phyloP scores from a whole-genome alignment of 1,284 basidiomycete species.

The Ceratobasidium sp. region DNA sequence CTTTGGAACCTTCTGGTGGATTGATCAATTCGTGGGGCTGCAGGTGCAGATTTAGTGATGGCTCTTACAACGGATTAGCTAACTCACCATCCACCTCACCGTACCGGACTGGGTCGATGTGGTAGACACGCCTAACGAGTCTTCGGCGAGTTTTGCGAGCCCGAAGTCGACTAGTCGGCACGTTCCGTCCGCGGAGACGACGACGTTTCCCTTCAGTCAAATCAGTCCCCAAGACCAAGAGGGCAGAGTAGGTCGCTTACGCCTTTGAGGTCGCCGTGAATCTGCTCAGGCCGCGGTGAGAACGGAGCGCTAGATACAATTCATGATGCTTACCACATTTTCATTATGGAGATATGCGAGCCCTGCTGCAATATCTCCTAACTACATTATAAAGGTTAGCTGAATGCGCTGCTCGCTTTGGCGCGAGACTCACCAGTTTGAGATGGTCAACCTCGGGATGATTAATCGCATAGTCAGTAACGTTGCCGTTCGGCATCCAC shows the following conservation, averaged over 20 bases:
- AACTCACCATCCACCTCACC: constrained; percentile 22
- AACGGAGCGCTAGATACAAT: too few species aligned
- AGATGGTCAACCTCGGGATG: constrained; percentile 3
- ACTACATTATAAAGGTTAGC: not conserved
- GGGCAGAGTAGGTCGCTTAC: not conserved
- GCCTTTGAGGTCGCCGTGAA: constrained; percentile 39
- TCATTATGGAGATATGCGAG: constrained; percentile 10
- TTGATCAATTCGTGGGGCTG: constrained; percentile 26
- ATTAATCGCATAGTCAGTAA: not conserved
- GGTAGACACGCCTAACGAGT: not conserved
- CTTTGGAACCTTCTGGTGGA: not conserved
- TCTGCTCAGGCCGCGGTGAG: not conserved
- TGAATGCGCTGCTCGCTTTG: not conserved
- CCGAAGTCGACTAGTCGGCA: constrained; percentile 30
- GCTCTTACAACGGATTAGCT: too few species aligned
- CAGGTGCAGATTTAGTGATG: not conserved
- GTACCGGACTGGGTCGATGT: constrained; percentile 10
- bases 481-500: constrained; percentile 36
- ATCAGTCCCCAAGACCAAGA: not conserved
- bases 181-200: constrained; percentile 6
- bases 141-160: constrained; percentile 15
- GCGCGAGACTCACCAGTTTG: not conserved
- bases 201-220: constrained; percentile 19
- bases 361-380: constrained; percentile 15
- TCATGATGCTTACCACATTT: not conserved